Conservation (phyloP, 2,329 filamentous ascomycete species). For the Trichoderma sp. region DNA sequence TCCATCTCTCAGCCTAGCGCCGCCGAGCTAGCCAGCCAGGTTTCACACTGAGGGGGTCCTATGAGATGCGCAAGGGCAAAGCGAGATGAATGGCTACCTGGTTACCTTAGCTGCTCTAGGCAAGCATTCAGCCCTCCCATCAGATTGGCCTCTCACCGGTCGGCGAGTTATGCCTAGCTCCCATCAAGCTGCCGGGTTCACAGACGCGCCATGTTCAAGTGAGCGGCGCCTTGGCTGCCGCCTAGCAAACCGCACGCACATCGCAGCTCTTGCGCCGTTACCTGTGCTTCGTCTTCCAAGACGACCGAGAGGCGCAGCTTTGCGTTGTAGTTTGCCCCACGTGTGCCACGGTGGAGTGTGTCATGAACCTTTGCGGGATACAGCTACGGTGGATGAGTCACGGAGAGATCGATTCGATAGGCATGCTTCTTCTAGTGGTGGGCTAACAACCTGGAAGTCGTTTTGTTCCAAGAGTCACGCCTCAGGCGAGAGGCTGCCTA, state of each 20-base stretch:
- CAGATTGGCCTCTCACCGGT: constrained; percentile 1
- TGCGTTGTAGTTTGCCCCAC: constrained; percentile 20
- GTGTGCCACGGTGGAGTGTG: constrained; percentile 8
- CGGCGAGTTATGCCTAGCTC: neutral
- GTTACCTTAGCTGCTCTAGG: neutral
- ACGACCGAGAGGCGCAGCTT: constrained; percentile 25
- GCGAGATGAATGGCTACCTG: neutral
- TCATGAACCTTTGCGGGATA: neutral
- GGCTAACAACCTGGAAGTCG: neutral
- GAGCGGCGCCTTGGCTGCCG: constrained; percentile 17
- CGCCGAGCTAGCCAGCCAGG: neutral
- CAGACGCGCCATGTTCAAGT: constrained; percentile 19
- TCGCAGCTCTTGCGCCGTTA: neutral
- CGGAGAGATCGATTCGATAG: constrained; percentile 1
- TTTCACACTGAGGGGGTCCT: neutral
- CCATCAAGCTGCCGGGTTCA: constrained; percentile 7
- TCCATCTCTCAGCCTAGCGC: neutral
- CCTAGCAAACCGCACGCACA: constrained; percentile 10
- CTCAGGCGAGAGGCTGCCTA: neutral
- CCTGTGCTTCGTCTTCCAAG: neutral
- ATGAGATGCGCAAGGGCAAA: neutral
- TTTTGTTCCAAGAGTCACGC: neutral
- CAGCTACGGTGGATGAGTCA: constrained; percentile 11
- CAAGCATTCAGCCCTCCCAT: constrained; percentile 11
- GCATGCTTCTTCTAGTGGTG: neutral